Base-by-base conservation (phyloP, 2,329 filamentous ascomycete species). In the Penicillium rolfsii region DNA sequence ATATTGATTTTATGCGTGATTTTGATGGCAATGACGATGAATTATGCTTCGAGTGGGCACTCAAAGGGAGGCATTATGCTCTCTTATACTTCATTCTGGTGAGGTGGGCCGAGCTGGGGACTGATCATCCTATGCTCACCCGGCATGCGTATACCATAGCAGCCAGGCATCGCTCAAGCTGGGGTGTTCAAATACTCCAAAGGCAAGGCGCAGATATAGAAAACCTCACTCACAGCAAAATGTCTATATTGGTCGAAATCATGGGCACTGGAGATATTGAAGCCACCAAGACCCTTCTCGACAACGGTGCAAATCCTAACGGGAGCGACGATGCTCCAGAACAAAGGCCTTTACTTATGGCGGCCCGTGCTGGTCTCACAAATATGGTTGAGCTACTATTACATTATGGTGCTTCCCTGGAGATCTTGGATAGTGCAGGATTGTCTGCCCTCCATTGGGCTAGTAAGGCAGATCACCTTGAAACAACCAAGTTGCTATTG, bases 141-240 rank as follows among this genome's bases (percentile, higher is more conserved):
- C 58, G 62, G 16, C 28, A 58, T 16, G 57, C 64, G 2, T 62
- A 66, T 28, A 16, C 50, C 0, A 57, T 63, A 11, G 64, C 67
- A 1, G 66, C 65, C 12, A 58, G 50, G 46, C 52, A 63, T 6
- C 16, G 41, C 12, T 67, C 62, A 1, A 46, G 54, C 14, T 52
- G 52, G 55, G 65, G 62, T 0, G 59, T 72, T 11, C 26, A 60
- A 24, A 49, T 64, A 9, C 60, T 74, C 0, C 35, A 33, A 1
- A 61, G 60, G 8, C 62, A 61, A 7, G 65, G 62, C 0, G 60
- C 61, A 2, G 58, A 68, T 52, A 67, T 73, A 14, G 59, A 73
- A 9, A 35, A 52, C 2, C 33, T 46, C 19, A 43, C 61, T 46
- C 4, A 8, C 0, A 38, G 26, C 1, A 57, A 62, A 0, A 40